These are phyloP conservation scores for Dorcoceras hygrometricum DNA, from an alignment of 257 asterid genomes.

Conservation along the genomic window DNA sequence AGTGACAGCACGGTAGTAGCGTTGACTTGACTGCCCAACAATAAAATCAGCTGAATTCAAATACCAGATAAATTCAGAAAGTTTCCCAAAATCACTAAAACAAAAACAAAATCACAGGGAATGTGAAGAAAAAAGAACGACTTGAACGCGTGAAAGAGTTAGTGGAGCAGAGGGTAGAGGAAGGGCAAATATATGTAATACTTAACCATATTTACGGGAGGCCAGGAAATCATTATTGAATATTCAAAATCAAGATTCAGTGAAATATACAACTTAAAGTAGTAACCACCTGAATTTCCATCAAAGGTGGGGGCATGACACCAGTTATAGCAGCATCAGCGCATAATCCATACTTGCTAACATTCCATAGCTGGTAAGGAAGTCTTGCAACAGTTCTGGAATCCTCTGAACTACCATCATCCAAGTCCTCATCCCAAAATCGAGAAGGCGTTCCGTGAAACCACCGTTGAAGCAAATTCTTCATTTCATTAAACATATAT, in stretches of 20 bases:
- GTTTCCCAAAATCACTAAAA: constrained; percentile 31
- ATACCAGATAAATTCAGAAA: constrained; percentile 64
- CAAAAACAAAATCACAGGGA: neutral
- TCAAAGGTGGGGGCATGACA: constrained; percentile 93
- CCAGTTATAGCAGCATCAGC: constrained; percentile 95
- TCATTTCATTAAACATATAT: constrained; percentile 25
- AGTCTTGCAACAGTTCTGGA: constrained; percentile 48
- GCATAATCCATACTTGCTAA: constrained; percentile 81
- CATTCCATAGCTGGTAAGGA: constrained; percentile 88
- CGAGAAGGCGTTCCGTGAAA: constrained; percentile 47
- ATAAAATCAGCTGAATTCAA: constrained; percentile 92
- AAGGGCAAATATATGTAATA: neutral
- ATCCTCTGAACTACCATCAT: constrained; percentile 33
- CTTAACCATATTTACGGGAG: neutral
- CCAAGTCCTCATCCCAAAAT: constrained; percentile 50
- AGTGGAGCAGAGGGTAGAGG: constrained; percentile 3
- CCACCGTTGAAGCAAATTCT: constrained; percentile 70
- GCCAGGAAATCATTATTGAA: constrained; percentile 2
- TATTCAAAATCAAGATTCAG: constrained; percentile 8
- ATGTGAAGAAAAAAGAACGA: constrained; percentile 14
- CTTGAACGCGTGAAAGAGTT: neutral
- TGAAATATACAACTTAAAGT: constrained; percentile 7
- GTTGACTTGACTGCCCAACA: constrained; percentile 95
- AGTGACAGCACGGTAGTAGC: constrained; percentile 80
- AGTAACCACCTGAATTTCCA: constrained; percentile 76